Evolutionary conservation across 345 rosid species (phyloP).

Genomic region (Pugionium dolabratum): DNA sequence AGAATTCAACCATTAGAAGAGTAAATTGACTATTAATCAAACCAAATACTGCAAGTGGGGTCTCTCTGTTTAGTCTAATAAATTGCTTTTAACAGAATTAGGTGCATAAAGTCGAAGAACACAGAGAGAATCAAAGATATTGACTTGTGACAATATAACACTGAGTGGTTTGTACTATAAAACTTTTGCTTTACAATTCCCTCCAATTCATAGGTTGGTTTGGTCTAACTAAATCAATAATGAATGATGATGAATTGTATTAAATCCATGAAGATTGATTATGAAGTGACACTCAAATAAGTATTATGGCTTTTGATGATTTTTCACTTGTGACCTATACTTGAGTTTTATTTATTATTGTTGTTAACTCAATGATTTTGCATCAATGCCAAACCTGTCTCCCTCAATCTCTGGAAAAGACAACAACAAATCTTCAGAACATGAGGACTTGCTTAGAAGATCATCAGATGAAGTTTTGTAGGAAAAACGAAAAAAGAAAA

Average conservation of each 20-base stretch:
- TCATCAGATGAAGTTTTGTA: neutral
- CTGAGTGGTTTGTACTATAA: constrained; percentile 4
- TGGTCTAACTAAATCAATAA: constrained; percentile 40
- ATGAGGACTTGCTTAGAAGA: neutral
- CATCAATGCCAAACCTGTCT: constrained; percentile 30
- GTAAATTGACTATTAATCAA: constrained; percentile 32
- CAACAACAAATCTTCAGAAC: constrained; percentile 15
- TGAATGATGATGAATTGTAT: constrained; percentile 29
- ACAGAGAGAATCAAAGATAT: constrained; percentile 18
- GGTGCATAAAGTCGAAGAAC: constrained; percentile 26
- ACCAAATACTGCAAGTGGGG: constrained; percentile 42
- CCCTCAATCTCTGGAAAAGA: constrained; percentile 12
- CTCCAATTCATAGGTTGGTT: constrained; percentile 18
- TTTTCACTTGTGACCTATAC: constrained; percentile 24
- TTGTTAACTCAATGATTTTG: constrained; percentile 20
- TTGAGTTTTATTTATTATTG: constrained; percentile 17
- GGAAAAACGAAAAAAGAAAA: neutral
- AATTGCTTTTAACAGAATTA: constrained; percentile 25
- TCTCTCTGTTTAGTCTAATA: constrained; percentile 9
- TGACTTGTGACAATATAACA: constrained; percentile 6
- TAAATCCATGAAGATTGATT: constrained; percentile 36
- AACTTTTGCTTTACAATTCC: constrained; percentile 25
- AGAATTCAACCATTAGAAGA: constrained; percentile 27
- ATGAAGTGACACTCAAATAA: constrained; percentile 36
- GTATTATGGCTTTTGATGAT: constrained; percentile 23